These are phyloP conservation scores for Xylaria bambusicola DNA, from an alignment of 495 filamentous ascomycete genomes.

Conservation along the genomic window DNA sequence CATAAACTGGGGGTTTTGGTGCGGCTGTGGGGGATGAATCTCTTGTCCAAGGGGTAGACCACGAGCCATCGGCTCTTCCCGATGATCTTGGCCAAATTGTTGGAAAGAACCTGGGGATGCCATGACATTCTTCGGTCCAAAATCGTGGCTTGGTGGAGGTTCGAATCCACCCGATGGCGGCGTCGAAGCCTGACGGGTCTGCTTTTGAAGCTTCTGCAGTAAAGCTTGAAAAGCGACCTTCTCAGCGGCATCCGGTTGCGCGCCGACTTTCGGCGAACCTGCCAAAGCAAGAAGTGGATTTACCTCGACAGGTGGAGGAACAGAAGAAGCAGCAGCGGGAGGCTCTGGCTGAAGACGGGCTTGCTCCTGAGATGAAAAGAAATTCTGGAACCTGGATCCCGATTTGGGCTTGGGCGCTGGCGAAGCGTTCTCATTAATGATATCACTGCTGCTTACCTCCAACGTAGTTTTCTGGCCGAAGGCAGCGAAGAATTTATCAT, in stretches of 20 bases:
- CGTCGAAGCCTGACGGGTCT: slow-evolving; percentile 28
- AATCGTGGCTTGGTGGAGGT: slow-evolving; percentile 32
- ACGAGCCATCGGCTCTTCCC: slow-evolving; percentile 39
- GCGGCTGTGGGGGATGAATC: slow-evolving; percentile 44
- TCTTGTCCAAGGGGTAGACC: slow-evolving; percentile 43
- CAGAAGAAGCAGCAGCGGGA: slow-evolving; percentile 37
- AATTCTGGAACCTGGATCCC: slow-evolving; percentile 79
- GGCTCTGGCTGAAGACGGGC: slow-evolving; percentile 60
- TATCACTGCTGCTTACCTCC: slow-evolving; percentile 39
- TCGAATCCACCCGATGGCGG: slow-evolving; percentile 32
- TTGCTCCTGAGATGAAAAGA: slow-evolving; percentile 70
- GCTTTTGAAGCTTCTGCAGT: slow-evolving; percentile 72
- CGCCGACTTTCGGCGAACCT: slow-evolving; percentile 25
- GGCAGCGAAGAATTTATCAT: slow-evolving; percentile 81
- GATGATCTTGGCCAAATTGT: slow-evolving; percentile 44
- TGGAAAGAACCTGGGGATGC: slow-evolving; percentile 46
- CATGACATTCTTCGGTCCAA: slow-evolving; percentile 31
- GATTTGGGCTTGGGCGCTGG: slow-evolving; percentile 41
- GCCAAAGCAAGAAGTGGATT: slow-evolving; percentile 33
- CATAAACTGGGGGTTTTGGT: slow-evolving; percentile 39
- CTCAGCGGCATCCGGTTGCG: slow-evolving; percentile 62
- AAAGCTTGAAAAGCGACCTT: slow-evolving; percentile 89
- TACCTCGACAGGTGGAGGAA: slow-evolving; percentile 19
- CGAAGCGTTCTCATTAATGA: slow-evolving; percentile 42
- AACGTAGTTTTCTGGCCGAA: slow-evolving; percentile 51